Conservation (phyloP, 2,329 filamentous ascomycete genomes). For the Cladobotryum mycophilum region DNA sequence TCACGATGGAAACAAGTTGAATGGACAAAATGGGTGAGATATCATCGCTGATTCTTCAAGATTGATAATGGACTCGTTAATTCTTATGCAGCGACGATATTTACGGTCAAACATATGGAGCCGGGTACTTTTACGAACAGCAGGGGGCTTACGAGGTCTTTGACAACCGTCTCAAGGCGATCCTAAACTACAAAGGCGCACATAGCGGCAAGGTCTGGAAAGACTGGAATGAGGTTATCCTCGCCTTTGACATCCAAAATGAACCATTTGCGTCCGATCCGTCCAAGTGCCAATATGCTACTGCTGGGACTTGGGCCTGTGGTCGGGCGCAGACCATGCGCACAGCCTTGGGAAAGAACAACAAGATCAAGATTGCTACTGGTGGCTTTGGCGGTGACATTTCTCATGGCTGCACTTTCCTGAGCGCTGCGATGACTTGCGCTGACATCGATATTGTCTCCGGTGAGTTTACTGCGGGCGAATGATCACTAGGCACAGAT, state of each 20-base stretch:
- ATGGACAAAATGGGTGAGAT: constrained; percentile 11
- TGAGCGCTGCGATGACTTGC: constrained; percentile 21
- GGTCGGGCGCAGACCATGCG: constrained; percentile 20
- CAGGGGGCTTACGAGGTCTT: constrained; percentile 24
- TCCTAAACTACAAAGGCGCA: constrained; percentile 26
- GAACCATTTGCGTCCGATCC: constrained; percentile 21
- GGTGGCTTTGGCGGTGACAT: constrained; percentile 27
- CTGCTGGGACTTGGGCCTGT: constrained; percentile 23
- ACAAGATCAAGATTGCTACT: constrained; percentile 24
- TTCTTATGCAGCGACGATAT: constrained; percentile 6
- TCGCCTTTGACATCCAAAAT: constrained; percentile 29
- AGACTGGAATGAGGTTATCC: constrained; percentile 25
- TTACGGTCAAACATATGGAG: constrained; percentile 16
- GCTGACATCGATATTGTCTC: constrained; percentile 19
- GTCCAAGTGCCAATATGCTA: neutral
- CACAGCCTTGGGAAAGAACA: constrained; percentile 20
- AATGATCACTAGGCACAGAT: neutral
- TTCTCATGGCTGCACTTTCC: constrained; percentile 22
- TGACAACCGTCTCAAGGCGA: constrained; percentile 23
- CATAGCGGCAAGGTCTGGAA: constrained; percentile 26
- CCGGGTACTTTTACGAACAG: constrained; percentile 23
- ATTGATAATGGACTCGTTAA: neutral
- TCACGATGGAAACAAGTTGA: constrained; percentile 13
- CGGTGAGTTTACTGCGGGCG: neutral
- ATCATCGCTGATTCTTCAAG: neutral